phyloP scores from a whole-genome alignment of 2,329 filamentous ascomycete genomes.

The Pseudocercospora crystallina region DNA sequence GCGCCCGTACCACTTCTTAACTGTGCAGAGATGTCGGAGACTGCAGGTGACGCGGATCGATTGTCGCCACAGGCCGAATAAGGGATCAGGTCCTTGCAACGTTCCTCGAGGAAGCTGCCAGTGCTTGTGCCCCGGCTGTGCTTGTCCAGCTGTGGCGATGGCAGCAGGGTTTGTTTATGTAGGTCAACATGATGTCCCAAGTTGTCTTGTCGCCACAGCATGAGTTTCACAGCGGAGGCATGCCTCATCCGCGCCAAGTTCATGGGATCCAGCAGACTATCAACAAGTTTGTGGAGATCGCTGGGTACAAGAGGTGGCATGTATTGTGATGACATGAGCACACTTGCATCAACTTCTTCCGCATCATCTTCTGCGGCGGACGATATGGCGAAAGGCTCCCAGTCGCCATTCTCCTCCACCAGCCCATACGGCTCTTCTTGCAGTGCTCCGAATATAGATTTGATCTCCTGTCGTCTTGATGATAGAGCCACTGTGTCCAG shows the following conservation, averaged over 20 bases:
- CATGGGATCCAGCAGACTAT: constrained; percentile 72
- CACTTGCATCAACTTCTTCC: constrained; percentile 86
- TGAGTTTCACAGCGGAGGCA: constrained; percentile 75
- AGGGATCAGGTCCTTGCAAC: constrained; percentile 35
- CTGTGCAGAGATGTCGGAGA: constrained; percentile 20
- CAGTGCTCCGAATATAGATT: constrained; percentile 13
- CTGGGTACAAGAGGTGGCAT: constrained; percentile 75
- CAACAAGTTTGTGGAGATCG: constrained; percentile 70
- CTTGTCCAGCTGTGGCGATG: constrained; percentile 24
- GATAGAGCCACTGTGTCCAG: constrained; percentile 26
- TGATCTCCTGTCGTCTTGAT: constrained; percentile 19
- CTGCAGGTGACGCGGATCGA: constrained; percentile 35
- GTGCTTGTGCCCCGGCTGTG: constrained; percentile 26
- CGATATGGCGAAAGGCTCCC: constrained; percentile 70
- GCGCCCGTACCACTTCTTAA: constrained; percentile 15
- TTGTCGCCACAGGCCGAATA: constrained; percentile 33
- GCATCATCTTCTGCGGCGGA: constrained; percentile 69
- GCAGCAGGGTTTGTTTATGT: constrained; percentile 27
- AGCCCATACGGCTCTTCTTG: constrained; percentile 18
- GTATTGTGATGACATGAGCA: constrained; percentile 91
- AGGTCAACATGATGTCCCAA: constrained; percentile 26
- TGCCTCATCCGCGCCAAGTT: constrained; percentile 81
- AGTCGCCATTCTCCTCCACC: neutral
- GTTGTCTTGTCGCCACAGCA: constrained; percentile 62
- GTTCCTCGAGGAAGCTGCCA: constrained; percentile 28